Base-by-base conservation (phyloP, 2,329 filamentous ascomycete genomes). In the Sporothrix euskadiensis region DNA sequence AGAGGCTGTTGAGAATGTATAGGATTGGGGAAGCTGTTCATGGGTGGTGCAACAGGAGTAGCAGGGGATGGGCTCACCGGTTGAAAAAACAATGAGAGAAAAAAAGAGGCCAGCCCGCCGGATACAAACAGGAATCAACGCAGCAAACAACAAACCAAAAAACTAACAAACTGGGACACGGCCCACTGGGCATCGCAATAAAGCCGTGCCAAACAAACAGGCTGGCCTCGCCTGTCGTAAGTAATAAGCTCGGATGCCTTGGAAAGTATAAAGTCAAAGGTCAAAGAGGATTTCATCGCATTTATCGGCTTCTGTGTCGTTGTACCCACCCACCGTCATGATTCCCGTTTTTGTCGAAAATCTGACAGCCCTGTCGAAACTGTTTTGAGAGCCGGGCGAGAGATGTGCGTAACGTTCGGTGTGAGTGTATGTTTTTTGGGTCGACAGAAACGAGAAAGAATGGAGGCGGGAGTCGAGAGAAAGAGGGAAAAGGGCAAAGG, bases 21-120 rank as follows among this genome's bases (percentile, higher is more conserved):
- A 49, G 10, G 35, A 35, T 35, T 35, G 32, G 30, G 4, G 26
- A 30, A 39, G 7, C 26, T 26, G n/a, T 10, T 12, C 54, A 57
- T 30, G 12, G 54, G 30, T 56, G n/a, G 30, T 59, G 12, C 57
- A 41, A 61, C 4, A 19, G 16, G 32, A 22, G 39, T 56, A 30
- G 39, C 5, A 47, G 61, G 61, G 39, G 61, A 30, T 47, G 22
- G 35, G 61, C 61, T 66, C 61, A 66, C 61, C 39, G 44, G 65
- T 32, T 52, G 65, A 35, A 49, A 47, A 65, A 26, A 3, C 12
- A 65, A 30, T 4, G 19, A n/a, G 63, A 54, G 16, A 54, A 32
- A 30, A 47, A 30, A 9, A 68, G 7, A 35, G 65, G 65, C n/a
- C 65, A 52, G 65, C 14, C 14, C 14, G 26, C 9, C 26, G 30